Evolutionary conservation across 2,329 filamentous ascomycete species (phyloP), one percentile per base, ranked within the genome.

Genomic region (Botrytis aclada): DNA sequence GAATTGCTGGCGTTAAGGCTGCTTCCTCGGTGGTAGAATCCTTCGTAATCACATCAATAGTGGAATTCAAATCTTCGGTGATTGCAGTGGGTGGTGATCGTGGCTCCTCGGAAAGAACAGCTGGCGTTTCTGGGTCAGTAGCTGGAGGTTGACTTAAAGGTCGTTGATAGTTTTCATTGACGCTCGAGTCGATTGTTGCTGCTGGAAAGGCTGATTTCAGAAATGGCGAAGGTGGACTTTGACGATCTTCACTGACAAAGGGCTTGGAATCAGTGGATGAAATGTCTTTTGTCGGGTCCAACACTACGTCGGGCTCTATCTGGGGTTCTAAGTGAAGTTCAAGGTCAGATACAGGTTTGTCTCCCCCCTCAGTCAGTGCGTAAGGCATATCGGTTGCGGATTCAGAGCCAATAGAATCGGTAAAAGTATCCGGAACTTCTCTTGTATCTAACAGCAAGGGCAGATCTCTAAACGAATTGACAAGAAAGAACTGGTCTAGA

Each of bases 381-480:
- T n/a, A 32, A n/a, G 63, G 14, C 32, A n/a, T 25, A 22, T 25
- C n/a, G 29, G 25, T 29, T 29, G 39, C 9, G 32, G 29, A 18
- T 29, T 43, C 43, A 9, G 43, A 56, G 39, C 25, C 22, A 56
- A 54, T 34, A 25, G 64, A 63, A 25, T 62, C 43, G 22, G 29
- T 9, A 4, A 70, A 45, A 22, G n/a, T 66, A 18, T 62, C 43
- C 1, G 56, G 54, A 34, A 66, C 58, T n/a, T 72, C 65, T 34
- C 20, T 32, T 41, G 41, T 45, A 34, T 61, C 58, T 69, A 41
- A 14, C 12, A 54, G 56, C 37, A 74, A 39, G 29, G 74, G 73
- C 14, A 70, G 34, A 8, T 74, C 72, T 58, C 75, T 71, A 29
- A 76, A 77, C 20, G 77, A 74, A 29, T 75, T 73, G 20, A 79